phyloP scores from a whole-genome alignment of 2,329 filamentous ascomycete genomes.

The Conoideocrella luteorostrata region DNA sequence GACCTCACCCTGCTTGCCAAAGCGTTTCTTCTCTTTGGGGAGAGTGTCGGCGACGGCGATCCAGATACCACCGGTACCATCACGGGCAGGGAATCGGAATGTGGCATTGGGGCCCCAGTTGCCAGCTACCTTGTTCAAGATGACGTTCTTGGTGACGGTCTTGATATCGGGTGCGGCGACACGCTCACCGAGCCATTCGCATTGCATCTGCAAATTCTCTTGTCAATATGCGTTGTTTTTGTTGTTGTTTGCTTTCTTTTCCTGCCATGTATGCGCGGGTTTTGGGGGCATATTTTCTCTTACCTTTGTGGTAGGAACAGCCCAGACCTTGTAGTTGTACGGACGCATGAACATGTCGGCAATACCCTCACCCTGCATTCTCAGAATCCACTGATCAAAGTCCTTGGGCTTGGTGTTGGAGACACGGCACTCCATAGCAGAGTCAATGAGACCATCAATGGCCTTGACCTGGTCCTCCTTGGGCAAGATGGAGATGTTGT shows the following conservation, averaged over 20 bases:
- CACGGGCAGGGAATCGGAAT: conserved; percentile 94
- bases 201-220: conserved; percentile 99
- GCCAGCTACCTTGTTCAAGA: conserved; percentile 90
- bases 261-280: too few species aligned
- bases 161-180: conserved; percentile 96
- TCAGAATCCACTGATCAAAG: conserved; percentile 97
- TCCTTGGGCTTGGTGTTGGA: conserved; percentile 87
- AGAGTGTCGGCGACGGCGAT: conserved; percentile 92
- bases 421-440: conserved; percentile 79
- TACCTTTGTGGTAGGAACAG: conserved; percentile 94
- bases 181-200: conserved; percentile 95
- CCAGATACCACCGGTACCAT: conserved; percentile 98
- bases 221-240: too few species aligned
- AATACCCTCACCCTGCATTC: conserved; percentile 83
- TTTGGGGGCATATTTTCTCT: conserved; percentile 18
- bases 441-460: conserved; percentile 93
- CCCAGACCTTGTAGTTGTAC: conserved; percentile 99
- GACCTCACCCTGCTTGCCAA: conserved; percentile 79
- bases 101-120: conserved; percentile 98
- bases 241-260: too few species aligned
- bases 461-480: conserved; percentile 95
- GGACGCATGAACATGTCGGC: conserved; percentile 97
- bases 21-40: conserved; percentile 84
- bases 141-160: conserved; percentile 85
- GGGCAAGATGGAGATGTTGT: conserved; percentile 97